Conservation (phyloP, 1,284 basidiomycete genomes). For the Cryptococcus sp. region DNA sequence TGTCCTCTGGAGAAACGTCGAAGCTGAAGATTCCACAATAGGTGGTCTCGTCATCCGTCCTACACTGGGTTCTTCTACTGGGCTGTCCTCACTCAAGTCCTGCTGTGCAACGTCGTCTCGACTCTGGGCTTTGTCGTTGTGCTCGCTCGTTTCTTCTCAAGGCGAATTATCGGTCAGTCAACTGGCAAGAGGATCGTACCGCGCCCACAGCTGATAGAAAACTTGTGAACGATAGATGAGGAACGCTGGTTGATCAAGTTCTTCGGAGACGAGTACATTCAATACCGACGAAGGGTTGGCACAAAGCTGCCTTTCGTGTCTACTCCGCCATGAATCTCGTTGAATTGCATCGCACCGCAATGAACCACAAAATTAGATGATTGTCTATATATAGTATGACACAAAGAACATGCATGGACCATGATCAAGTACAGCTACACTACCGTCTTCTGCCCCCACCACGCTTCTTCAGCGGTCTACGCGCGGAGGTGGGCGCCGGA, state of each 20-base stretch:
- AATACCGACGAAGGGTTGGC: constrained; percentile 68
- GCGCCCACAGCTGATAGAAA: no score
- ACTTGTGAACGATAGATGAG: constrained; percentile 60
- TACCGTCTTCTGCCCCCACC: constrained; percentile 6
- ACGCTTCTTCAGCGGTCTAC: constrained; percentile 15
- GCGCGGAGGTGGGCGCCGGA: constrained; percentile 9
- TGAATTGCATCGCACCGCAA: neutral
- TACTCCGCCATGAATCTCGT: constrained; percentile 6
- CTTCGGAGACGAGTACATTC: constrained; percentile 76
- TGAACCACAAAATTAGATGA: no score
- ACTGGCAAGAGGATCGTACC: neutral
- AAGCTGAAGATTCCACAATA: neutral
- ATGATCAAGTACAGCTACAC: no score
- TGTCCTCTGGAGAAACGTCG: neutral
- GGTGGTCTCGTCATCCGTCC: constrained; percentile 87
- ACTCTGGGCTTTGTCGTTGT: constrained; percentile 55
- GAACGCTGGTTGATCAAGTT: constrained; percentile 72
- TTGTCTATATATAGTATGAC: no score
- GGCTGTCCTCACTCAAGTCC: constrained; percentile 92
- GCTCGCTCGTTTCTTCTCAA: constrained; percentile 83
- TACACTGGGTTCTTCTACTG: constrained; percentile 98
- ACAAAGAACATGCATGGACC: no score
- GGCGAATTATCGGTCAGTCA: constrained; percentile 72
- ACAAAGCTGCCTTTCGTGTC: constrained; percentile 64
- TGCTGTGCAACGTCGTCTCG: constrained; percentile 81